Evolutionary conservation across 495 filamentous ascomycete genomes (phyloP).

Genomic region (Trichoderma orchidacearum): DNA sequence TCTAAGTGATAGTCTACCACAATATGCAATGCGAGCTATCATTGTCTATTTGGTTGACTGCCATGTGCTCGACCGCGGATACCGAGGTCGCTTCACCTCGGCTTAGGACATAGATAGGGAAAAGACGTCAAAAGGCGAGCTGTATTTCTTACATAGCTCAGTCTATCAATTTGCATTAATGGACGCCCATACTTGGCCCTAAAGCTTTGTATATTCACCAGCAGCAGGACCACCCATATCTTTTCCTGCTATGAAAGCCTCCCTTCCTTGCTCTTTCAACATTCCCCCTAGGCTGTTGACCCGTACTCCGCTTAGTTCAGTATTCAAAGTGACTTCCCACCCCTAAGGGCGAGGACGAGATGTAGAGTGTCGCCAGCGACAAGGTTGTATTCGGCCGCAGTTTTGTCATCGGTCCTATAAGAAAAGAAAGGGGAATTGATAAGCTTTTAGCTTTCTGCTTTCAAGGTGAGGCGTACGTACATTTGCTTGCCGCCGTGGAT

Average conservation of each 20-base stretch:
- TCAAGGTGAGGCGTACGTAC: constrained; percentile 38
- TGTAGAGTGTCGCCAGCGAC: constrained; percentile 90
- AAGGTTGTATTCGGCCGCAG: constrained; percentile 70
- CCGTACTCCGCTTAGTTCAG: background rate
- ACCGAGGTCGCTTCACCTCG: no score
- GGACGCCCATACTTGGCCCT: background rate
- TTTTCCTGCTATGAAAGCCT: no score
- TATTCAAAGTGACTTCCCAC: constrained; percentile 35
- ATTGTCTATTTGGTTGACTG: no score
- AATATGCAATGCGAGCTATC: no score
- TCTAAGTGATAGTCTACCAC: no score
- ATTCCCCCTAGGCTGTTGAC: no score
- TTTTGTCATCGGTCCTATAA: constrained; percentile 86
- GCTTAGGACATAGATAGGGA: no score
- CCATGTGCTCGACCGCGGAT: no score
- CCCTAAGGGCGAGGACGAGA: constrained; percentile 84
- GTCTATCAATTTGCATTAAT: background rate
- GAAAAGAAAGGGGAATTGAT: background rate
- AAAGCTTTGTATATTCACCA: background rate
- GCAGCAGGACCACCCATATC: background rate
- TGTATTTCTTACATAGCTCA: background rate
- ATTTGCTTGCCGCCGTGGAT: constrained; percentile 98
- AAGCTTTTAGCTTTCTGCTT: background rate
- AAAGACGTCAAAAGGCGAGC: background rate
- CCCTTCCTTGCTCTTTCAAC: no score